These are phyloP conservation scores for Papiliotrema flavescens DNA, from an alignment of 1,284 basidiomycete species.

Conservation along the genomic window DNA sequence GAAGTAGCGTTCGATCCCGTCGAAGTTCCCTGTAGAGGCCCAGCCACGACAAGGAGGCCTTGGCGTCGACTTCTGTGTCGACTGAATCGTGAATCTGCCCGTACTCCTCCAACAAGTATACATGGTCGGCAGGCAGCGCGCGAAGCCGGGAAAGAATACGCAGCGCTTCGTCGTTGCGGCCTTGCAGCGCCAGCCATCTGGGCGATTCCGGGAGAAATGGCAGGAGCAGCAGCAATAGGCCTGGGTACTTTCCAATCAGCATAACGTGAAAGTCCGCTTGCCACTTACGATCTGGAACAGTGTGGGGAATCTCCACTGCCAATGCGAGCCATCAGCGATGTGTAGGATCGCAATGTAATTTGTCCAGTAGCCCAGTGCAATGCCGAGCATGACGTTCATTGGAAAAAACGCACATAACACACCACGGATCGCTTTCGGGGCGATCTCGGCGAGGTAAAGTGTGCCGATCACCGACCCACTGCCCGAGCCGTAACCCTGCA, in stretches of 20 bases:
- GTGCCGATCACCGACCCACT: slow-evolving; percentile 8
- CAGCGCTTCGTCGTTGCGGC: not conserved
- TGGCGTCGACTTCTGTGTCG: not conserved
- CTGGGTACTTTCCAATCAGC: too few relatives aligned
- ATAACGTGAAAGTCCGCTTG: not conserved
- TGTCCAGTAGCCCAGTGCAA: slow-evolving; percentile 10
- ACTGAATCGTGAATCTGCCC: slow-evolving; percentile 1
- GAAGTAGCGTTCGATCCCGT: too few relatives aligned
- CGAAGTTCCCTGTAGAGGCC: too few relatives aligned
- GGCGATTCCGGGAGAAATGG: slow-evolving; percentile 2
- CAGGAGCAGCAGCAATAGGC: too few relatives aligned
- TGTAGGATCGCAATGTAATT: slow-evolving; percentile 7
- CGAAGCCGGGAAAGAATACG: not conserved
- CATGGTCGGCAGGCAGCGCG: slow-evolving; percentile 1
- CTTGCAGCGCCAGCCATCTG: slow-evolving; percentile 3
- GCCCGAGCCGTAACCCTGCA: slow-evolving; percentile 7
- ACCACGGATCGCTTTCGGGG: slow-evolving; percentile 11
- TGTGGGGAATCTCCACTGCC: slow-evolving; percentile 6
- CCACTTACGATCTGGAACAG: slow-evolving; percentile 2
- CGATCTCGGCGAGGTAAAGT: slow-evolving; percentile 8
- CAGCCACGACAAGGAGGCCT: too few relatives aligned
- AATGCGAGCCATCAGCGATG: not conserved
- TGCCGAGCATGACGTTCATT: slow-evolving; percentile 14
- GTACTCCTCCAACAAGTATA: slow-evolving; percentile 5
- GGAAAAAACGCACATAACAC: slow-evolving; percentile 9